phyloP scores from a whole-genome alignment of 495 filamentous ascomycete genomes.

The Aspergillus haitiensis region DNA sequence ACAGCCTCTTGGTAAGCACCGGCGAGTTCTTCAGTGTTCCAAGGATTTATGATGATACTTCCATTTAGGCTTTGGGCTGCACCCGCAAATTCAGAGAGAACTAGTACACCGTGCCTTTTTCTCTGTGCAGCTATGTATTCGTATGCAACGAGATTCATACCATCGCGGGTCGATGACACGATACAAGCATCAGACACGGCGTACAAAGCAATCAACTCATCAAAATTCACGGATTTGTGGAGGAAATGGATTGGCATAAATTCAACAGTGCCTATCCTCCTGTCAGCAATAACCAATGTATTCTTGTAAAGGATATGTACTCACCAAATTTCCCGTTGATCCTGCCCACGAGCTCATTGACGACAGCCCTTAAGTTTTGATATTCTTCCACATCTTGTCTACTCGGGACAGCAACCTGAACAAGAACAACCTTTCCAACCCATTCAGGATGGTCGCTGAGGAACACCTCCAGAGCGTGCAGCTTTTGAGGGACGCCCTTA shows the following conservation, averaged over 20 bases:
- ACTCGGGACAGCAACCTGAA: slow-evolving; percentile 93
- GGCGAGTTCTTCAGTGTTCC: slow-evolving; percentile 95
- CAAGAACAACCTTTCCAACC: slow-evolving; percentile 96
- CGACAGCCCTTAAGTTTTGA: slow-evolving; percentile 88
- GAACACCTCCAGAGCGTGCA: slow-evolving; percentile 94
- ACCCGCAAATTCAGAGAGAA: slow-evolving; percentile 93
- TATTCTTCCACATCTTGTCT: slow-evolving; percentile 97
- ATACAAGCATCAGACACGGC: slow-evolving; percentile 92
- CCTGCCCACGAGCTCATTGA: slow-evolving; percentile 90
- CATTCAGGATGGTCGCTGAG: slow-evolving; percentile 95
- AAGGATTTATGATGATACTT: slow-evolving; percentile 90
- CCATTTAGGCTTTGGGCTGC: slow-evolving; percentile 92
- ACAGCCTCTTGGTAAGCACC: slow-evolving; percentile 91
- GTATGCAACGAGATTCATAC: slow-evolving; percentile 98
- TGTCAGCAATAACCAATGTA: slow-evolving; percentile 21
- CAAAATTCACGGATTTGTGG: slow-evolving; percentile 89
- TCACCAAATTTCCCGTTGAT: slow-evolving; percentile 92
- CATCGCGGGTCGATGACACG: slow-evolving; percentile 93
- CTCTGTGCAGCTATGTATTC: slow-evolving; percentile 94
- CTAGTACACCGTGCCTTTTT: slow-evolving; percentile 84
- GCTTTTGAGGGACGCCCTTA: slow-evolving; percentile 95
- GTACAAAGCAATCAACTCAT: slow-evolving; percentile 91
- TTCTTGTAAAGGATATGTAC: slow-evolving; percentile 12
- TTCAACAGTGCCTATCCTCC: slow-evolving; percentile 71
- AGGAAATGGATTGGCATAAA: slow-evolving; percentile 99